phyloP scores from a whole-genome alignment of 2,329 filamentous ascomycete genomes.

The Fusarium algeriense region DNA sequence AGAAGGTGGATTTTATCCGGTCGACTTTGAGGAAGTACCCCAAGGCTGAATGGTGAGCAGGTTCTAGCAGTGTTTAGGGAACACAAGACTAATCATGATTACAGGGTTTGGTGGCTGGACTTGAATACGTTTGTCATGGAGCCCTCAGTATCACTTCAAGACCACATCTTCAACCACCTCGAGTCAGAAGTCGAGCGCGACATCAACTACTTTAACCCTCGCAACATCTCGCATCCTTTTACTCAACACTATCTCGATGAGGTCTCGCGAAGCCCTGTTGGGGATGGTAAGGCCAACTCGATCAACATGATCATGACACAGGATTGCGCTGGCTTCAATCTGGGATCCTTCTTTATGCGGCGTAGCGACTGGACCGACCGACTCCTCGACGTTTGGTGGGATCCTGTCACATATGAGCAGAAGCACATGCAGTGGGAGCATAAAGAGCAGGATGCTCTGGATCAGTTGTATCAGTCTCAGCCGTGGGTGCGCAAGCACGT shows the following conservation, averaged over 20 bases:
- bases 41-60: conserved; percentile 88
- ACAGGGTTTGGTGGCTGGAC: conserved; percentile 99
- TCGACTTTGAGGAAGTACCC: conserved; percentile 93
- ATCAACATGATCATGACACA: conserved; percentile 91
- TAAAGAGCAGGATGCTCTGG: conserved; percentile 96
- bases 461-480: conserved; percentile 90
- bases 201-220: conserved; percentile 95
- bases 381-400: conserved; percentile 97
- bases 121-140: conserved; percentile 99
- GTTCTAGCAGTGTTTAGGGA: background rate
- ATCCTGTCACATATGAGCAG: conserved; percentile 96
- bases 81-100: conserved; percentile 52
- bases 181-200: conserved; percentile 85
- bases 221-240: conserved; percentile 90
- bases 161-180: conserved; percentile 88
- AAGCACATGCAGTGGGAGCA: conserved; percentile 99
- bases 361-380: conserved; percentile 91
- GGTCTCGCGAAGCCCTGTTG: conserved; percentile 76
- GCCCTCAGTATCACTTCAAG: conserved; percentile 87
- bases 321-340: conserved; percentile 95
- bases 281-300: conserved; percentile 81
- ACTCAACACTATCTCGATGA: conserved; percentile 81
- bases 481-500: conserved; percentile 92
- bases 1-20: conserved; percentile 95
- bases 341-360: conserved; percentile 93